Percentiles rank a stretch among this genome's conserved stretches.
Conservation (phyloP, 177 flowering plant genomes). For the Vitis hybrid region DNA sequence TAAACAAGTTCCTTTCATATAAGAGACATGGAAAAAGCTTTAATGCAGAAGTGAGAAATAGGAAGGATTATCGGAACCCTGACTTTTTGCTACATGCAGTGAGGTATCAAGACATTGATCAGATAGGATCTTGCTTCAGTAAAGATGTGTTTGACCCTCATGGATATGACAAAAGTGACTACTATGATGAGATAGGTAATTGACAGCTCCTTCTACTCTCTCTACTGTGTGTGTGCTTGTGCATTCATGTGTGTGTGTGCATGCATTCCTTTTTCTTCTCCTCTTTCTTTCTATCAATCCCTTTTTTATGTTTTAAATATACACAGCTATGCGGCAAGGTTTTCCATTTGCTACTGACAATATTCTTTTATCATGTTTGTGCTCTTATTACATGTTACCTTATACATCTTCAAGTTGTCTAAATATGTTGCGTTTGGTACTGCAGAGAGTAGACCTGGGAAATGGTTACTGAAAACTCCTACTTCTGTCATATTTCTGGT, state of each 20-base stretch:
- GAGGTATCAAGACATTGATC: constrained; percentile 91
- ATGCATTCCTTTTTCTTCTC: neutral
- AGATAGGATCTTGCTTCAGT: constrained; percentile 92
- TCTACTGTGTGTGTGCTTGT: neutral
- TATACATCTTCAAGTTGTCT: no score
- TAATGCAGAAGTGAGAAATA: constrained; percentile 91
- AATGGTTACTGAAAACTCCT: no score
- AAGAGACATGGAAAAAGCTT: constrained; percentile 85
- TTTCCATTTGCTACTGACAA: no score
- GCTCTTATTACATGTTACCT: no score
- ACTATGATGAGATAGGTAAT: constrained; percentile 82
- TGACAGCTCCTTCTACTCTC: constrained; percentile 7
- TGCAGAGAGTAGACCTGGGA: no score
- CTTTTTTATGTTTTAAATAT: no score
- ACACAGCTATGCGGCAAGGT: no score
- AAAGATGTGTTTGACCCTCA: constrained; percentile 97
- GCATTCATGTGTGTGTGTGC: neutral
- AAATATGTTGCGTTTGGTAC: no score
- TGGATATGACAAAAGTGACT: constrained; percentile 94
- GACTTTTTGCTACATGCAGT: constrained; percentile 93
- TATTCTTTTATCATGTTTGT: no score
- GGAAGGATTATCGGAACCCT: constrained; percentile 89
- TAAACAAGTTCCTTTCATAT: constrained; percentile 72
- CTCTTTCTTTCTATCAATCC: neutral
- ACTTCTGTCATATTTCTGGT: no score